Percentiles rank a stretch among this genome's conserved stretches.
phyloP scores from a whole-genome alignment of 495 filamentous ascomycete genomes.

The Trichoderma gamsii region DNA sequence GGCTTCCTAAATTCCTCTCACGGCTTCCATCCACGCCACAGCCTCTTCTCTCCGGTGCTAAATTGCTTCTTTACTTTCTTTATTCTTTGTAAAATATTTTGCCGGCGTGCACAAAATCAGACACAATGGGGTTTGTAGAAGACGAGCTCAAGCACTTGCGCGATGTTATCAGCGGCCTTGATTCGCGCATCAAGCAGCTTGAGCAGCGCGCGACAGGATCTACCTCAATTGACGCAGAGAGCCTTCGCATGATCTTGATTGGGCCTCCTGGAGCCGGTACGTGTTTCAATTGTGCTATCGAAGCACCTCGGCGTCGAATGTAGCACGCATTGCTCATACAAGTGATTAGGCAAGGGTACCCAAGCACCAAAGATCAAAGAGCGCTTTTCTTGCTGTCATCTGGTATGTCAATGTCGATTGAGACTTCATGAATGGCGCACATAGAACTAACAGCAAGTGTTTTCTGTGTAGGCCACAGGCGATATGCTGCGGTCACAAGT shows the following conservation, averaged over 20 bases:
- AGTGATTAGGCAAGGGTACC: slow-evolving; percentile 83
- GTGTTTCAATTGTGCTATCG: slow-evolving; percentile 24
- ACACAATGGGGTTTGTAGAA: slow-evolving; percentile 76
- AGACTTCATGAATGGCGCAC: neutral
- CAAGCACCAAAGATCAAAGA: slow-evolving; percentile 98
- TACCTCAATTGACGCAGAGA: slow-evolving; percentile 47
- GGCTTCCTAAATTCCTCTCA: neutral
- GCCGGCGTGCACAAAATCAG: neutral
- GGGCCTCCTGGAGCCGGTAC: slow-evolving; percentile 94
- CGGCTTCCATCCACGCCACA: neutral
- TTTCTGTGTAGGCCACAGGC: slow-evolving; percentile 70
- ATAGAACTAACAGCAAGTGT: neutral
- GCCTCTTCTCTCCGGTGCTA: neutral
- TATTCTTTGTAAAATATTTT: neutral
- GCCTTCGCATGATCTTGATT: slow-evolving; percentile 93
- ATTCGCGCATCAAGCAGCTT: slow-evolving; percentile 72
- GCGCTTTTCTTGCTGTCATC: slow-evolving; percentile 90
- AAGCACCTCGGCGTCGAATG: slow-evolving; percentile 14
- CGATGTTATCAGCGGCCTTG: slow-evolving; percentile 73
- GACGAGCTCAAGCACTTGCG: slow-evolving; percentile 72
- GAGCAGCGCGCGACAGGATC: slow-evolving; percentile 54
- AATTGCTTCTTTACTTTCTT: neutral
- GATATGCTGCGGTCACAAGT: slow-evolving; percentile 99
- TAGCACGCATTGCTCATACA: slow-evolving; percentile 16
- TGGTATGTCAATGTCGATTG: slow-evolving; percentile 54